Conservation (phyloP, 2,329 filamentous ascomycete genomes). For the Fusarium mexicanum region DNA sequence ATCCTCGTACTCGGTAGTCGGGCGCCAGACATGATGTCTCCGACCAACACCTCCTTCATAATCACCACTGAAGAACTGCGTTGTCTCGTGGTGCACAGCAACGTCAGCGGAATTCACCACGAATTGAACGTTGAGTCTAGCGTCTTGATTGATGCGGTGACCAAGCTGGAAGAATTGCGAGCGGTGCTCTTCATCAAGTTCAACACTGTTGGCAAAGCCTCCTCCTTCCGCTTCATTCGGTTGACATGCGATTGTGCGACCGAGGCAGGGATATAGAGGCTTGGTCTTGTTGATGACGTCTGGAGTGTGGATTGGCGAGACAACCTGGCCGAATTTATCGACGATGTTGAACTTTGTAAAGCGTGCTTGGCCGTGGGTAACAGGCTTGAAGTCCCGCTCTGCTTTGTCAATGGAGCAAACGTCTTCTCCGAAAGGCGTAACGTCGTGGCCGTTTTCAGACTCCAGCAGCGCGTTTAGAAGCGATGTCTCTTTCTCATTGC, state of each 20-base stretch:
- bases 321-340: not conserved
- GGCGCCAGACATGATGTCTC: not conserved
- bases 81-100: not conserved
- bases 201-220: not conserved
- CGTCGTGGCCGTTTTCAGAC: not conserved
- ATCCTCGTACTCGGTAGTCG: not conserved
- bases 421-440: not conserved
- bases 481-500: not conserved
- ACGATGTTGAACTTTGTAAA: not conserved
- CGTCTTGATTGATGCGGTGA: not conserved
- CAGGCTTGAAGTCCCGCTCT: not conserved
- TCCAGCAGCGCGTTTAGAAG: rapidly evolving
- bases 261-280: not conserved
- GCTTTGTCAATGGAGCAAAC: not conserved
- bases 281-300: not conserved
- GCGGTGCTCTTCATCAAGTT: not conserved
- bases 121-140: not conserved
- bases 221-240: not conserved
- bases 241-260: not conserved
- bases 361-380: not conserved
- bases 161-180: not conserved
- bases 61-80: not conserved
- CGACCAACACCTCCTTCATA: not conserved
- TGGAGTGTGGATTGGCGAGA: not conserved
- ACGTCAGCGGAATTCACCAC: not conserved